Evolutionary conservation across 306 rosid species (phyloP), one percentile per base, ranked within the genome.

Genomic region (Comarum palustre): DNA sequence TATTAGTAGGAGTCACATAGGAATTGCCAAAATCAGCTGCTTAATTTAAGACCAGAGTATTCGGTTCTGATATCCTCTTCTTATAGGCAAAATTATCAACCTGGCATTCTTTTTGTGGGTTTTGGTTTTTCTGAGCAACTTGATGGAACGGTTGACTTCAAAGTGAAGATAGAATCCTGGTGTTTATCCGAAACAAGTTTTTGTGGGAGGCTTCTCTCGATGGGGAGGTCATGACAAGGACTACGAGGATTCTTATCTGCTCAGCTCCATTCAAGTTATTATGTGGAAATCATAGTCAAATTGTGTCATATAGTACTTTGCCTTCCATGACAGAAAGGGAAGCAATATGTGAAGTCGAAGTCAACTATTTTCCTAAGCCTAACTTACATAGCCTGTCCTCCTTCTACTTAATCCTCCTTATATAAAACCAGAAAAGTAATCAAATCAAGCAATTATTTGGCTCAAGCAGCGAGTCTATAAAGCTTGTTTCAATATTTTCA

Each of bases 341-440:
- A 46, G 57, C 17, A 46, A 68, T 17, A 46, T 68, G 57, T 68
- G 14, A 68, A 61, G 66, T 32, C 8, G 38, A 41, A 17, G 72
- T 68, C 72, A 68, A 46, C 58, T 15, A 15, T 25, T 32, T 6
- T 31, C 43, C 22, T 61, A 19, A 61, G 19, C 8, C n/a, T 32
- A 57, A 24, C 4, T 13, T 43, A 24, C 2, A 41, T 5, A 43
- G 4, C 6, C 1, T 19, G 7, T 25, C 2, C 10, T 27, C 57
- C 15, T 7, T 24, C 19, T 2, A 45, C 71, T 13, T 42, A 43
- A 13, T 2, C 72, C 57, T 16, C 24, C 16, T 27, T 27, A 27
- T 43, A 43, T n/a, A 45, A 67, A 48, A 48, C 55, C 55, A 48
- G 55, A 48, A 48, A 8, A 19, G 22, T 48, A 48, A 6, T 48